These are phyloP conservation scores for Backusella macrospora DNA, from an alignment of 192 early-diverging fungal species.

Conservation along the genomic window DNA sequence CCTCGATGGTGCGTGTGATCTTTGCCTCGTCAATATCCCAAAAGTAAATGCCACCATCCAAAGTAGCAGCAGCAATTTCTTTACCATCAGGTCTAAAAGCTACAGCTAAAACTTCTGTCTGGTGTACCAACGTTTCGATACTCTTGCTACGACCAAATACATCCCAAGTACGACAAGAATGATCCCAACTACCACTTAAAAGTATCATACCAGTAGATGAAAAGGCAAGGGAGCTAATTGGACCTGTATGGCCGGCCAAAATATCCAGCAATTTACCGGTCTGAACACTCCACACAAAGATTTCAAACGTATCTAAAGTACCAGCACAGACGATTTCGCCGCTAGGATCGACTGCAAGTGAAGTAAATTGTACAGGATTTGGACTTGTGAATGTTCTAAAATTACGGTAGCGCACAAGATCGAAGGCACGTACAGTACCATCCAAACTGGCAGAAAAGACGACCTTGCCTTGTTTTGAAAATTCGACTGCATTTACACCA, in stretches of 20 bases:
- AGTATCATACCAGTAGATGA: slow-evolving; percentile 80
- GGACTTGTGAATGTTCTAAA: slow-evolving; percentile 98
- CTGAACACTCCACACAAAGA: slow-evolving; percentile 98
- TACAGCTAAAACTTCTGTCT: slow-evolving; percentile 83
- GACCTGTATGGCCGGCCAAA: slow-evolving; percentile 90
- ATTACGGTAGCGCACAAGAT: slow-evolving; percentile 96
- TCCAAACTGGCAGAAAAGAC: slow-evolving; percentile 94
- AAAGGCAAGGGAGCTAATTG: slow-evolving; percentile 85
- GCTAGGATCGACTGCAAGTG: slow-evolving; percentile 92
- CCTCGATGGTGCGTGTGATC: slow-evolving; percentile 81
- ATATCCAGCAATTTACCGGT: slow-evolving; percentile 98
- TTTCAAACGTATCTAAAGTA: slow-evolving; percentile 92
- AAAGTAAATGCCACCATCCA: slow-evolving; percentile 92
- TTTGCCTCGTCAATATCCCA: slow-evolving; percentile 86
- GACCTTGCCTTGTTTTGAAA: slow-evolving; percentile 91
- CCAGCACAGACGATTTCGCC: slow-evolving; percentile 98
- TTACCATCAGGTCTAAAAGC: slow-evolving; percentile 91
- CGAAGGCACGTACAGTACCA: slow-evolving; percentile 98
- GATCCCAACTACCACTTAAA: slow-evolving; percentile 93
- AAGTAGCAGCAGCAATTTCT: slow-evolving; percentile 81
- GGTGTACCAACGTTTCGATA: slow-evolving; percentile 80
- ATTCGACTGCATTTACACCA: slow-evolving; percentile 80
- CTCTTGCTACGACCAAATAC: slow-evolving; percentile 84
- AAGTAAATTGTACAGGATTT: slow-evolving; percentile 92
- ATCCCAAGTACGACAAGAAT: slow-evolving; percentile 88